These are phyloP conservation scores for Boletus barrowsii DNA, from an alignment of 768 basidiomycete species.

Conservation along the genomic window DNA sequence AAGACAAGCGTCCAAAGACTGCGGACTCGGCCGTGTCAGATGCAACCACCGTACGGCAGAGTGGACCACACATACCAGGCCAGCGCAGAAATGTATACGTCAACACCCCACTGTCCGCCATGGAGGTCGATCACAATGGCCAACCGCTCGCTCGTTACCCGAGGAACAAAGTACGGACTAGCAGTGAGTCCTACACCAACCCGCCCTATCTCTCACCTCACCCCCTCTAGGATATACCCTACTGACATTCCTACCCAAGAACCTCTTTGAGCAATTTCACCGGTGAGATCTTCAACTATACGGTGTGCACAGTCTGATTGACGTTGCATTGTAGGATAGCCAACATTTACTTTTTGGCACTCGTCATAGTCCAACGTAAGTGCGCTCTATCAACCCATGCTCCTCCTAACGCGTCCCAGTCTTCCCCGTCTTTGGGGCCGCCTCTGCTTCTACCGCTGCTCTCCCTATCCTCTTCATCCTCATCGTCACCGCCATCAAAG, in stretches of 20 bases:
- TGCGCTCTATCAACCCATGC: background rate
- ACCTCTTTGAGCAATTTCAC: slow-evolving; percentile 92
- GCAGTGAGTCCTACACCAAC: slow-evolving; percentile 55
- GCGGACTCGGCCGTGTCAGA: slow-evolving; percentile 32
- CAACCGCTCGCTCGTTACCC: slow-evolving; percentile 78
- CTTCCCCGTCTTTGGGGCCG: slow-evolving; percentile 88
- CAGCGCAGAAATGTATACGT: slow-evolving; percentile 75
- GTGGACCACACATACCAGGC: slow-evolving; percentile 41
- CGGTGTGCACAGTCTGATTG: background rate
- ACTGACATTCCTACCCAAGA: slow-evolving; percentile 89
- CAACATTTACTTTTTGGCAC: slow-evolving; percentile 86
- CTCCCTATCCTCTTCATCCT: slow-evolving; percentile 88
- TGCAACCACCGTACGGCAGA: slow-evolving; percentile 12
- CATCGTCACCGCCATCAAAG: slow-evolving; percentile 88
- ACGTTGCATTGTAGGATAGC: slow-evolving; percentile 54
- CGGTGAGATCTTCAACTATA: slow-evolving; percentile 44
- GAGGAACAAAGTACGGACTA: slow-evolving; percentile 92
- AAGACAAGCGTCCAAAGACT: slow-evolving; percentile 42
- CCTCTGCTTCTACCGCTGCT: slow-evolving; percentile 75
- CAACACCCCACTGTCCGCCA: slow-evolving; percentile 62
- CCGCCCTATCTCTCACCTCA: background rate
- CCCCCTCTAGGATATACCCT: slow-evolving; percentile 74
- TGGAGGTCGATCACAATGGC: slow-evolving; percentile 67
- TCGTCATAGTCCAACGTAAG: slow-evolving; percentile 79
- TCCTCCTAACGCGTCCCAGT: slow-evolving; percentile 42